phyloP scores from a whole-genome alignment of 2,329 filamentous ascomycete genomes.

The Ceratocystis harringtonii region DNA sequence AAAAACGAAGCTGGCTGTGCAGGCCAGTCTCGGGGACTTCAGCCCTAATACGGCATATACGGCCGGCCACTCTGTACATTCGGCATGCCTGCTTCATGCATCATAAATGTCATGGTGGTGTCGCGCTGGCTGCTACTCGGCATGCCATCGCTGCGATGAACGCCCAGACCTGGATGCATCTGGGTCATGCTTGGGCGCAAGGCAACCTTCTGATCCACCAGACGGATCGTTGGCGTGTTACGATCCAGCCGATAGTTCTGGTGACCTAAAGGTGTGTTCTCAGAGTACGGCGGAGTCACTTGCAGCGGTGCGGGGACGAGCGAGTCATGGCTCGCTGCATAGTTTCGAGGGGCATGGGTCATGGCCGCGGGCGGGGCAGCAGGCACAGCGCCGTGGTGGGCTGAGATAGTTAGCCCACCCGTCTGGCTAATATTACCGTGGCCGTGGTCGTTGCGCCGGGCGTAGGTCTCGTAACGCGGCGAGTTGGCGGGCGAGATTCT shows the following conservation, averaged over 20 bases:
- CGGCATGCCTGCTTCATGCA: constrained; percentile 34
- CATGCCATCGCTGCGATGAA: constrained; percentile 19
- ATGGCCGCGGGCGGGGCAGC: constrained; percentile 16
- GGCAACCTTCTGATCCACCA: constrained; percentile 16
- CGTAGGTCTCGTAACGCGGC: constrained; percentile 13
- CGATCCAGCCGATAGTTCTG: background rate
- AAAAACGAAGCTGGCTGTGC: constrained; percentile 18
- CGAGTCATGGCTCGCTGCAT: constrained; percentile 11
- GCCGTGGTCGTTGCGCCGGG: background rate
- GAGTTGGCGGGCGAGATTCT: constrained; percentile 13
- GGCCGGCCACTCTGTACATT: constrained; percentile 29
- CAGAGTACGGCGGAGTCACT: constrained; percentile 29
- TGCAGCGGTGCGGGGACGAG: constrained; percentile 18
- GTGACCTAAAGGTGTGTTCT: constrained; percentile 21
- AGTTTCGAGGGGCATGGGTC: background rate
- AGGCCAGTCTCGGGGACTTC: constrained; percentile 16
- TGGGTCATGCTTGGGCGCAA: constrained; percentile 24
- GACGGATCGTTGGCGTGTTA: constrained; percentile 12
- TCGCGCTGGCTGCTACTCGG: constrained; percentile 20
- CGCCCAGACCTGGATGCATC: constrained; percentile 20
- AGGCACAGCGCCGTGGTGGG: constrained; percentile 14
- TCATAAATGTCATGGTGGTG: constrained; percentile 40
- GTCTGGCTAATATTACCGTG: constrained; percentile 3
- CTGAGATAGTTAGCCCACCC: constrained; percentile 12
- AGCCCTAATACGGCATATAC: constrained; percentile 28